These are phyloP conservation scores for Omphalotus olearius DNA, from an alignment of 1,284 basidiomycete species.

Conservation along the genomic window DNA sequence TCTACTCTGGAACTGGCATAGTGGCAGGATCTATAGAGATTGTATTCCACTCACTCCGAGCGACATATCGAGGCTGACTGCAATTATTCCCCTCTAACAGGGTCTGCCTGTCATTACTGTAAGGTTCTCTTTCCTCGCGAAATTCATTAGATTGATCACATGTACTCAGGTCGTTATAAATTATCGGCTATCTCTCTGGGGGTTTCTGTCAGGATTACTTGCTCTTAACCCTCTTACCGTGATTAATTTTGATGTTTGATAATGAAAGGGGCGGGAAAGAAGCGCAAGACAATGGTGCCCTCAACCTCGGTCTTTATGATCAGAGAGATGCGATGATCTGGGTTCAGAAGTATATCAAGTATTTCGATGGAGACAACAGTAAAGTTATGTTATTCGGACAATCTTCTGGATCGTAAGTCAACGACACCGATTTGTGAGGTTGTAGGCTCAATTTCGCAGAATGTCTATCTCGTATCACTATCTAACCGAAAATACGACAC, in stretches of 20 bases:
- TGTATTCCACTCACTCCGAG: not conserved
- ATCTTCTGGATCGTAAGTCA: conserved; percentile 3
- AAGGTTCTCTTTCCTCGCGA: not conserved
- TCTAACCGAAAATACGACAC: conserved; percentile 1
- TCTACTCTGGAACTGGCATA: conserved; percentile 1
- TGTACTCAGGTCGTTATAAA: conserved; percentile 1
- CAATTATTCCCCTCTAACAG: not conserved
- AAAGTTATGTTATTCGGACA: conserved; percentile 6
- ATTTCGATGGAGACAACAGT: conserved; percentile 3
- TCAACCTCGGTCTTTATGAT: conserved; percentile 7
- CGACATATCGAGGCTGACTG: not conserved
- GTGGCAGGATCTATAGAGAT: conserved; percentile 2
- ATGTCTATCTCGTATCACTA: conserved; percentile 6
- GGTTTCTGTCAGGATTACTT: not conserved
- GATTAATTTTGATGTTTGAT: not conserved
- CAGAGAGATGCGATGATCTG: conserved; percentile 3
- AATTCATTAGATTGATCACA: not conserved
- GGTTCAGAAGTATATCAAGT: conserved; percentile 1
- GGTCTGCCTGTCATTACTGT: conserved; percentile 4
- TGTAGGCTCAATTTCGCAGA: not conserved
- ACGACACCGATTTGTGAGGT: not conserved
- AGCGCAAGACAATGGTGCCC: conserved; percentile 4
- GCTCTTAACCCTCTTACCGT: not conserved
- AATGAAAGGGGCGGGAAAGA: not conserved
- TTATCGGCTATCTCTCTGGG: conserved; percentile 4